A percentile compares a stretch with the other conserved stretches of the same genome.
phyloP scores from a whole-genome alignment of 768 basidiomycete species.

The Lentinula boryana region DNA sequence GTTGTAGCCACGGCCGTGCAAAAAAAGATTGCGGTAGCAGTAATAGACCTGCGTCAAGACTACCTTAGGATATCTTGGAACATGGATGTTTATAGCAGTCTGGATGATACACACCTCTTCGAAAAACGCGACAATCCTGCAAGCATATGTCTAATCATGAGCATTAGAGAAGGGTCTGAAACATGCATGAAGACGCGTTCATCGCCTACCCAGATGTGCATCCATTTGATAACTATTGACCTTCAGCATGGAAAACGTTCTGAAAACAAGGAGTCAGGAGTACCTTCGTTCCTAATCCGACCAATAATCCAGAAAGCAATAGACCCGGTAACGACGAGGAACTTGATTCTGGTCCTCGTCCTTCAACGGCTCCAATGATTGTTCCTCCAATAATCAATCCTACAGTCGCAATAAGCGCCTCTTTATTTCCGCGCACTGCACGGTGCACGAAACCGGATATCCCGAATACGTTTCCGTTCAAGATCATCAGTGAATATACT shows the following conservation, averaged over 20 bases:
- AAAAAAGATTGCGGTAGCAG: conserved; percentile 50
- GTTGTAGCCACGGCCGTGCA: conserved; percentile 41
- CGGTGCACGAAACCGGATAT: conserved; percentile 58
- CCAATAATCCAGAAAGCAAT: conserved; percentile 46
- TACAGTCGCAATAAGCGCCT: conserved; percentile 32
- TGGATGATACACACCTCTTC: conserved; percentile 30
- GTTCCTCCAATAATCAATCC: conserved; percentile 48
- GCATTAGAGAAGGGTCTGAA: background rate
- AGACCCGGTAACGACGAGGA: conserved; percentile 19
- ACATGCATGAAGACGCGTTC: background rate
- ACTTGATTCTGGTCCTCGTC: conserved; percentile 20
- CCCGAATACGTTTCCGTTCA: conserved; percentile 54
- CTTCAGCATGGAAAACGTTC: background rate
- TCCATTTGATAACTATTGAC: conserved; percentile 45
- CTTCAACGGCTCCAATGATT: conserved; percentile 34
- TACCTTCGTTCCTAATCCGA: conserved; percentile 56
- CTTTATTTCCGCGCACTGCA: conserved; percentile 36
- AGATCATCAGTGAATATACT: conserved; percentile 42
- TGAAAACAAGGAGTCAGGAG: background rate
- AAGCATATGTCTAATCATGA: conserved; percentile 50
- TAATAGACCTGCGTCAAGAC: conserved; percentile 47
- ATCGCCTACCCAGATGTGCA: conserved; percentile 55
- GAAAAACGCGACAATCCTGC: conserved; percentile 54
- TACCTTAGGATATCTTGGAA: conserved; percentile 20
- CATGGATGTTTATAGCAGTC: background rate